phyloP scores from a whole-genome alignment of 2,329 filamentous ascomycete genomes.

The Penicillium sp. region DNA sequence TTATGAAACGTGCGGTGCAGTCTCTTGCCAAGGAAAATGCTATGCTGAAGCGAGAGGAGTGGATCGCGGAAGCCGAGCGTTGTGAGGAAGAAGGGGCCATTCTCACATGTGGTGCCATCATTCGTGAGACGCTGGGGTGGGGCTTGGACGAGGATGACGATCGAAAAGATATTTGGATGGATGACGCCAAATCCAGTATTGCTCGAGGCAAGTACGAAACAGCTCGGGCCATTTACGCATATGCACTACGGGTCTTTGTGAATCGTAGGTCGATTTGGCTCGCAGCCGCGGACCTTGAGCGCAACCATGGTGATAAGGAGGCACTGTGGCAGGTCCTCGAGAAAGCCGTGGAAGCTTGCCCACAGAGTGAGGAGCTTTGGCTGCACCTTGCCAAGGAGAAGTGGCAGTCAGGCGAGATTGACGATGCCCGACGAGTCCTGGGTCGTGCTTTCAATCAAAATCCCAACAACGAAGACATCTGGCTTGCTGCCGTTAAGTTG shows the following conservation, averaged over 20 bases:
- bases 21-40: constrained; percentile 83
- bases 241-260: constrained; percentile 81
- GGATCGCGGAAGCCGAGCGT: constrained; percentile 90
- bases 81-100: constrained; percentile 88
- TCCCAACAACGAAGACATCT: constrained; percentile 95
- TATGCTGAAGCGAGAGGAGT: constrained; percentile 96
- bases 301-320: constrained; percentile 78
- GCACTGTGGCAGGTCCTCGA: constrained; percentile 79
- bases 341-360: constrained; percentile 89
- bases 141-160: constrained; percentile 93
- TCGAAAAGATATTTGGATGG: constrained; percentile 90
- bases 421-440: constrained; percentile 78
- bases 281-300: constrained; percentile 83
- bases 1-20: constrained; percentile 91
- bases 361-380: constrained; percentile 86
- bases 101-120: constrained; percentile 80
- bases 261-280: constrained; percentile 85
- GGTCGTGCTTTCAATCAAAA: constrained; percentile 90
- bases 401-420: constrained; percentile 80
- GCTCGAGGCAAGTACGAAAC: constrained; percentile 80
- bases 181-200: constrained; percentile 80
- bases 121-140: constrained; percentile 89
- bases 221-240: constrained; percentile 86
- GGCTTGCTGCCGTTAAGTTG: constrained; percentile 91
- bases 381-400: constrained; percentile 94